phyloP scores from a whole-genome alignment of 2,329 filamentous ascomycete genomes.

The Ceratocystis colombiana region DNA sequence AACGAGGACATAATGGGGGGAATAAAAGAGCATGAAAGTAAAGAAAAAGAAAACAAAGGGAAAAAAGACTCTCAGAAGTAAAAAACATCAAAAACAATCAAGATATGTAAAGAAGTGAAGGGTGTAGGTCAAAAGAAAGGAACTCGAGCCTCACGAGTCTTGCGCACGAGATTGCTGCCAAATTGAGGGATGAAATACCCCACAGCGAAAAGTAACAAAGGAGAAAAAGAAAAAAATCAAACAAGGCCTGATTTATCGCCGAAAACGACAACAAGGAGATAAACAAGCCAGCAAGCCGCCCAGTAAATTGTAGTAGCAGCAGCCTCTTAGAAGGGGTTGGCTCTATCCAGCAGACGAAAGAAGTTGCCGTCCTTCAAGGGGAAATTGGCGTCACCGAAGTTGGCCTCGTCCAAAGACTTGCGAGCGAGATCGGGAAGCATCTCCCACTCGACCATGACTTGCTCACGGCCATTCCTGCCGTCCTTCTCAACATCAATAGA shows the following conservation, averaged over 20 bases:
- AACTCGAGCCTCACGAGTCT: neutral
- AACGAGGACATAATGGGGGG: neutral
- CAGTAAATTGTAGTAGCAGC: neutral
- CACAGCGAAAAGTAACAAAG: constrained; percentile 3
- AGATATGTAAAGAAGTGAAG: neutral
- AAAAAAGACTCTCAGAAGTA: neutral
- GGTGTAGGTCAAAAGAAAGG: too few species aligned
- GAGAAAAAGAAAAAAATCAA: neutral
- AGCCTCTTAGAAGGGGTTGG: constrained; percentile 23
- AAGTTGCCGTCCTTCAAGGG: constrained; percentile 35
- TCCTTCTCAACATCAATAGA: constrained; percentile 32
- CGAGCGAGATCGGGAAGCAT: constrained; percentile 32
- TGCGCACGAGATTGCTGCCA: neutral
- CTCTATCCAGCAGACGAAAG: constrained; percentile 27
- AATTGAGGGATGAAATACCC: neutral
- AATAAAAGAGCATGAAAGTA: neutral
- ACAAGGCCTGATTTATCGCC: neutral
- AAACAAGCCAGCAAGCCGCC: neutral
- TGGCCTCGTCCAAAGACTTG: constrained; percentile 33
- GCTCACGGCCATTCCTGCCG: constrained; percentile 32
- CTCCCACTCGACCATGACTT: constrained; percentile 39
- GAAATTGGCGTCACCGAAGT: constrained; percentile 37
- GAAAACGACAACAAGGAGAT: neutral
- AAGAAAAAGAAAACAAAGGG: neutral
- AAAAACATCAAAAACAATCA: neutral